Percentiles rank a stretch among this genome's conserved stretches.
Evolutionary conservation across 345 rosid genomes (phyloP).

Genomic region (Hirschfeldia incana): DNA sequence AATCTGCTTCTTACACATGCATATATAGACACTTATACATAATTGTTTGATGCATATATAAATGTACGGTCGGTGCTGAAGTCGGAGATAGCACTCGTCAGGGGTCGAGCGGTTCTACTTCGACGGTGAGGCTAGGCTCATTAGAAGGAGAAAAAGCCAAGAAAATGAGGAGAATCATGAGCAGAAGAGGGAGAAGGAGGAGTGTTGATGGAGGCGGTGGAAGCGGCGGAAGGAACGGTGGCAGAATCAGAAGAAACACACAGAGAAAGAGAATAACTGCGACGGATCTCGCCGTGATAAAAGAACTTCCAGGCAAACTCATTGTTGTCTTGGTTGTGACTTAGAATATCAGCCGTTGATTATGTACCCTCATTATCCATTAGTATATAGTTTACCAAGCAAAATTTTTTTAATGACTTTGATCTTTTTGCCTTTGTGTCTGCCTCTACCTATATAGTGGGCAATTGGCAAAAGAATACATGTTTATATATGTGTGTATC

Average conservation of each 20-base stretch:
- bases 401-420: not conserved
- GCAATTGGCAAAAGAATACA: conserved; percentile 21
- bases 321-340: conserved; percentile 34
- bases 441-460: conserved; percentile 30
- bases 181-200: conserved; percentile 38
- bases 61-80: conserved; percentile 9
- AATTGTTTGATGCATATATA: not conserved
- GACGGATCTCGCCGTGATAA: conserved; percentile 36
- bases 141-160: conserved; percentile 40
- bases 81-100: conserved; percentile 16
- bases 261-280: conserved; percentile 31
- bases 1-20: conserved; percentile 4
- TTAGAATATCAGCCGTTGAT: conserved; percentile 36
- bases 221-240: conserved; percentile 39
- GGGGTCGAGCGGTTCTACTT: conserved; percentile 24
- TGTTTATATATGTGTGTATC: conserved; percentile 6
- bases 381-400: not conserved
- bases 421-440: conserved; percentile 7
- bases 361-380: conserved; percentile 28
- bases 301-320: conserved; percentile 25
- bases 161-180: conserved; percentile 36
- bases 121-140: conserved; percentile 33
- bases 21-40: not conserved
- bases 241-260: conserved; percentile 30
- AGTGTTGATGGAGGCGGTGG: conserved; percentile 38